A percentile compares a stretch with the other conserved stretches of the same genome.
phyloP scores from a whole-genome alignment of 768 basidiomycete genomes.

The Clavulina sp. region DNA sequence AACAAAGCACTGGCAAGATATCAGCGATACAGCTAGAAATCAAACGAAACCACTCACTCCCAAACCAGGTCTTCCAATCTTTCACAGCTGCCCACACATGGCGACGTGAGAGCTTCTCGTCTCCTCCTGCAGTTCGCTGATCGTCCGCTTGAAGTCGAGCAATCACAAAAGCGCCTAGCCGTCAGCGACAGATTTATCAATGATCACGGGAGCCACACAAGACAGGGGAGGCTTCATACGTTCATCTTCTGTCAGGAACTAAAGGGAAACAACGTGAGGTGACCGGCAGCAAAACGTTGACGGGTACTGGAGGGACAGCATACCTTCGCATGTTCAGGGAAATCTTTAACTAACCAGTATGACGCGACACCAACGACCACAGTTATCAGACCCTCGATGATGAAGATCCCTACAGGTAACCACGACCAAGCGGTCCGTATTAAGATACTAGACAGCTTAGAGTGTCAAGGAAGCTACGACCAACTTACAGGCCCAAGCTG shows the following conservation, averaged over 20 bases:
- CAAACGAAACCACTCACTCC: constrained; percentile 21
- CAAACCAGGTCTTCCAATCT: constrained; percentile 61
- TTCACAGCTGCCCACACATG: constrained; percentile 36
- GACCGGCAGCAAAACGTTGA: no score
- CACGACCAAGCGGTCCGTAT: background rate
- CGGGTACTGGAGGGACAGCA: background rate
- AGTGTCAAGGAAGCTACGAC: no score
- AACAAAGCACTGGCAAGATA: background rate
- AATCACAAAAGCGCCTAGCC: constrained; percentile 43
- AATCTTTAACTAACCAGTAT: constrained; percentile 62
- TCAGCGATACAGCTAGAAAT: background rate
- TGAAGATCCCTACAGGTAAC: constrained; percentile 18
- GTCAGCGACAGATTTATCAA: no score
- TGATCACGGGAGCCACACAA: no score
- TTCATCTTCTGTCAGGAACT: constrained; percentile 47
- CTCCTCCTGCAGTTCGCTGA: constrained; percentile 43
- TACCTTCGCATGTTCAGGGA: constrained; percentile 31
- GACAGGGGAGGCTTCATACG: no score
- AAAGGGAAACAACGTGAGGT: no score
- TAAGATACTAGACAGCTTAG: background rate
- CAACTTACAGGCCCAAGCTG: background rate
- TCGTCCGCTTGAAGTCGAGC: constrained; percentile 46
- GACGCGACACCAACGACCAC: constrained; percentile 39
- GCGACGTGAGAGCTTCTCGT: constrained; percentile 33
- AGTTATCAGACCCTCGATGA: constrained; percentile 56